phyloP scores from a whole-genome alignment of 2,329 filamentous ascomycete species.

The Colletotrichum sp. region DNA sequence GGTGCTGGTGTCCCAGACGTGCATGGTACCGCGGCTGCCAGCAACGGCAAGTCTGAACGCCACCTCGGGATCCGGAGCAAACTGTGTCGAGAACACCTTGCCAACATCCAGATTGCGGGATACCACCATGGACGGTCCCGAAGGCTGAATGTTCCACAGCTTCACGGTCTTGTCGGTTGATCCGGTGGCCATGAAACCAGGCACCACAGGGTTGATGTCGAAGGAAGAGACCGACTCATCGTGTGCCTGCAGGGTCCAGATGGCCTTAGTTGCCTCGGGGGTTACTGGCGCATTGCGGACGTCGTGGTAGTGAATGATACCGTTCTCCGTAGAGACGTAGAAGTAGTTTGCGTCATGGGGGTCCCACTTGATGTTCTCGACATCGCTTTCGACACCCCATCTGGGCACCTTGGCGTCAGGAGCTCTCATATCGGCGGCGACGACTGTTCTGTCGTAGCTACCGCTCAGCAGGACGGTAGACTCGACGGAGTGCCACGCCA shows the following conservation, averaged over 20 bases:
- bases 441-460: conserved; percentile 92
- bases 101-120: conserved; percentile 92
- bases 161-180: conserved; percentile 96
- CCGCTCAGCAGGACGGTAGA: conserved; percentile 89
- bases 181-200: conserved; percentile 91
- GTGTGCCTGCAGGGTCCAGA: conserved; percentile 96
- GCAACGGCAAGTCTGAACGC: conserved; percentile 92
- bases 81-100: conserved; percentile 89
- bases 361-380: conserved; percentile 93
- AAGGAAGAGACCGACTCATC: conserved; percentile 91
- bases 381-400: conserved; percentile 95
- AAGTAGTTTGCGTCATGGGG: conserved; percentile 93
- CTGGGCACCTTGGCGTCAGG: conserved; percentile 81
- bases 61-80: conserved; percentile 89
- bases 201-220: conserved; percentile 87
- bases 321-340: conserved; percentile 92
- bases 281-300: conserved; percentile 76
- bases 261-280: conserved; percentile 78
- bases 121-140: conserved; percentile 88
- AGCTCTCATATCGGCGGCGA: conserved; percentile 95
- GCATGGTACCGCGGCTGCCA: conserved; percentile 89
- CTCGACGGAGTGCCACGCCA: conserved; percentile 90
- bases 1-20: conserved; percentile 96
- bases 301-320: conserved; percentile 92
- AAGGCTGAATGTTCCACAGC: conserved; percentile 87